Percentiles rank a stretch among this genome's conserved stretches.
These are phyloP conservation scores for Herpetomonas muscarum DNA, from an alignment of 208 protist genomes.

Conservation along the genomic window DNA sequence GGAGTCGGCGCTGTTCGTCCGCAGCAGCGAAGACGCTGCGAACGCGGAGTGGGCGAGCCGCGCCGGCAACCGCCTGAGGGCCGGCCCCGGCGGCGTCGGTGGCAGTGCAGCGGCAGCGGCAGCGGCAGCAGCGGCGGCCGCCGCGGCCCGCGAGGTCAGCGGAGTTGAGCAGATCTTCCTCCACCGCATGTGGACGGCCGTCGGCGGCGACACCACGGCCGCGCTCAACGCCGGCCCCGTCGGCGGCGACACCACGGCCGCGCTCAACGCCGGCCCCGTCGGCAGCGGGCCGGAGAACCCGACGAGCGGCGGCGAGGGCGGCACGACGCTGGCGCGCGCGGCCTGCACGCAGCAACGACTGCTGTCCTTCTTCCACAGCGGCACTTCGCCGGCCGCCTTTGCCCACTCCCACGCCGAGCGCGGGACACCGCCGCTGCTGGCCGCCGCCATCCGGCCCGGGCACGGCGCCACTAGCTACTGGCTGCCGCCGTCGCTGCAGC, in stretches of 20 bases:
- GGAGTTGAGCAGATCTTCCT: background rate
- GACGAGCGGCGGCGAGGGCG: background rate
- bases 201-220: background rate
- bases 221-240: background rate
- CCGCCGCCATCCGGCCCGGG: constrained; percentile 5
- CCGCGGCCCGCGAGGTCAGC: background rate
- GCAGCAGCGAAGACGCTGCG: constrained; percentile 11
- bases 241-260: background rate
- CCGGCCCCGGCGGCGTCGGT: background rate
- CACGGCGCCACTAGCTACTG: constrained; percentile 38
- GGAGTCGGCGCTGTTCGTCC: too few relatives aligned
- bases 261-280: background rate
- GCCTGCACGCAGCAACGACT: constrained; percentile 4
- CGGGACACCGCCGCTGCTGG: constrained; percentile 10
- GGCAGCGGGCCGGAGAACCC: background rate
- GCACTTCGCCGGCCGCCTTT: background rate
- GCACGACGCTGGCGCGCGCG: background rate
- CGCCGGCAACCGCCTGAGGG: constrained; percentile 11
- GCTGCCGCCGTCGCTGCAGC: constrained; percentile 62
- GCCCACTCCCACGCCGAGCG: too few relatives aligned
- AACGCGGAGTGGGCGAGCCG: constrained; percentile 1
- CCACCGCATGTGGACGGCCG: background rate
- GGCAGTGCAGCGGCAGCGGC: constrained; percentile 1
- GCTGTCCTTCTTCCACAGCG: background rate
- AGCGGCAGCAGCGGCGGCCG: background rate